Evolutionary conservation across 805 yeast species (phyloP).

Genomic region (Lipomyces mesembrius): DNA sequence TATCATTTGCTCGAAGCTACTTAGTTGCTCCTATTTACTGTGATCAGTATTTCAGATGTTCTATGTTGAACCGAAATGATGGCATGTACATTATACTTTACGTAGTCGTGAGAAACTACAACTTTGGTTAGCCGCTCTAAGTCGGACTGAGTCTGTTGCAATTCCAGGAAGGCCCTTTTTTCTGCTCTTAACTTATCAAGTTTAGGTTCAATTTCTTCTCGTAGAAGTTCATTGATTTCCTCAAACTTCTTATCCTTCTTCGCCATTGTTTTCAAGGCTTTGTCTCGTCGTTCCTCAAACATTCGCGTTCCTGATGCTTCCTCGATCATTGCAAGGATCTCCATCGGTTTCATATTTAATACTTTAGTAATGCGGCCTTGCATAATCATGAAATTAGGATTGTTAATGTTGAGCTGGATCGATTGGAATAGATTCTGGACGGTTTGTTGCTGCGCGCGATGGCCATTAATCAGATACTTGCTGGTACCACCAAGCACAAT

Average conservation of each 20-base stretch:
- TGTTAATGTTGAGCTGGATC: conserved; percentile 93
- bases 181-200: conserved; percentile 78
- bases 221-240: conserved; percentile 72
- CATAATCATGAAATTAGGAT: conserved; percentile 97
- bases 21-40: conserved; percentile 18
- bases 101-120: conserved; percentile 77
- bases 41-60: background rate
- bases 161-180: conserved; percentile 81
- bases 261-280: conserved; percentile 87
- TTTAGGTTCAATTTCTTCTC: conserved; percentile 92
- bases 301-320: conserved; percentile 98
- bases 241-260: conserved; percentile 84
- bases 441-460: conserved; percentile 91
- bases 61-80: background rate
- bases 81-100: conserved; percentile 46
- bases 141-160: conserved; percentile 80
- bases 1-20: conserved; percentile 20
- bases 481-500: conserved; percentile 88
- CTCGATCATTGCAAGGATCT: conserved; percentile 86
- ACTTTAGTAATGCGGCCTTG: conserved; percentile 98
- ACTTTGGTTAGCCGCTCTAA: conserved; percentile 74
- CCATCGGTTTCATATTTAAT: conserved; percentile 91
- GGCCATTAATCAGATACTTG: conserved; percentile 92
- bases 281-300: conserved; percentile 90
- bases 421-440: conserved; percentile 89